phyloP scores from a whole-genome alignment of 2,329 filamentous ascomycete genomes.

The Uncinocarpus reesii region DNA sequence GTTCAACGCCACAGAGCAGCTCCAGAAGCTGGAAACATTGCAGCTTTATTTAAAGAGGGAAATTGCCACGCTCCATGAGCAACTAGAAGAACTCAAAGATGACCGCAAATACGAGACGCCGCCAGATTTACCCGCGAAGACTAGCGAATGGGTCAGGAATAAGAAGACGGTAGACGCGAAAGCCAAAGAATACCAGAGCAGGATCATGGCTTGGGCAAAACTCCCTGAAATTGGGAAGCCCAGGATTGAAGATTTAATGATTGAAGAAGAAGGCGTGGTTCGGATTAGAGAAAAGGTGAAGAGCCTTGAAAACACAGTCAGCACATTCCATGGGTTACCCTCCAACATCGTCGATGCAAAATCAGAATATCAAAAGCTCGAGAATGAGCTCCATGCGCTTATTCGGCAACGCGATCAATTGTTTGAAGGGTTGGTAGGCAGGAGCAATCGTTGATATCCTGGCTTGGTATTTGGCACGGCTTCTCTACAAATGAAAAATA shows the following conservation, averaged over 20 bases:
- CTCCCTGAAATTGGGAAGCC: conserved; percentile 23
- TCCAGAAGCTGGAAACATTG: conserved; percentile 47
- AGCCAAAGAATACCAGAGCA: conserved; percentile 56
- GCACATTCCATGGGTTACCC: conserved; percentile 60
- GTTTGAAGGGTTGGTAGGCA: conserved; percentile 62
- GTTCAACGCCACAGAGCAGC: conserved; percentile 46
- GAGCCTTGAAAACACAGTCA: conserved; percentile 56
- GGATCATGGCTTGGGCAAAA: conserved; percentile 37
- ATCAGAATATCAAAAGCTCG: conserved; percentile 57
- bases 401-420: conserved; percentile 57
- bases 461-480: not conserved
- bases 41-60: conserved; percentile 47
- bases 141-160: conserved; percentile 61
- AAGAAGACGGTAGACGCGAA: conserved; percentile 57
- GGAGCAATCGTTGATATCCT: not conserved
- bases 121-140: conserved; percentile 54
- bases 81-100: conserved; percentile 26
- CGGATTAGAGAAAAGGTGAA: conserved; percentile 51
- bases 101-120: conserved; percentile 44
- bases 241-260: conserved; percentile 43
- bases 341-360: conserved; percentile 59
- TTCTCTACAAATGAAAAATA: not conserved
- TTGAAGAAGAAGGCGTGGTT: conserved; percentile 50
- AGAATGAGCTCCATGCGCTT: conserved; percentile 52
- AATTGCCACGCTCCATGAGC: conserved; percentile 27